Evolutionary conservation across 345 rosid species (phyloP).

Genomic region (Laguncularia racemosa): DNA sequence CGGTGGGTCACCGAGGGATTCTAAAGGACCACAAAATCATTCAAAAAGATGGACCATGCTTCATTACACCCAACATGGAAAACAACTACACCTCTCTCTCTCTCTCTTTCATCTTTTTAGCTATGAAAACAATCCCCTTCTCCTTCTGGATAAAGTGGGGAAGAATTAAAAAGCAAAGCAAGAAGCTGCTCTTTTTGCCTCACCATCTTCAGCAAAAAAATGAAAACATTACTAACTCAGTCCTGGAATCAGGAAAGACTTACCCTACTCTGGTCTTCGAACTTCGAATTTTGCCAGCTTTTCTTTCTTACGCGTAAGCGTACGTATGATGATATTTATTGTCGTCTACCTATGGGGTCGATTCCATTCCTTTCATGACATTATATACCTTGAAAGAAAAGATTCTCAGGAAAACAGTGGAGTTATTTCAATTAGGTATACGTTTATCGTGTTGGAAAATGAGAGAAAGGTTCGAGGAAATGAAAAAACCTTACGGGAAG

Average conservation of each 20-base stretch:
- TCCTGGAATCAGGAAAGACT: background rate
- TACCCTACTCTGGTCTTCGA: no score
- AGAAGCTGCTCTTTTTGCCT: background rate
- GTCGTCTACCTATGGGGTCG: no score
- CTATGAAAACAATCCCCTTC: slow-evolving; percentile 1
- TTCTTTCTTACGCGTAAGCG: no score
- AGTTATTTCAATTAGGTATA: no score
- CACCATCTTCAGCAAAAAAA: background rate
- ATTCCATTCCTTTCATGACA: no score
- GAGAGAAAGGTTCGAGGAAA: no score
- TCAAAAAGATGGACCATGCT: background rate
- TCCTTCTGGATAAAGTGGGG: slow-evolving; percentile 5
- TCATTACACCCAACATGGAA: slow-evolving; percentile 14
- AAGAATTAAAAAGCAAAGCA: background rate
- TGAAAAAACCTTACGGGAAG: no score
- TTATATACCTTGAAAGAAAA: no score
- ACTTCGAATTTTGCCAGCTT: no score
- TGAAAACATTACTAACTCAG: background rate
- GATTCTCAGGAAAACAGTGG: no score
- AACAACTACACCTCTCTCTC: slow-evolving; percentile 4
- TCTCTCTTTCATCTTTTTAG: background rate
- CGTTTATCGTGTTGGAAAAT: no score
- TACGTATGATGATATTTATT: no score
- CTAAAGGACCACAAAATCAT: slow-evolving; percentile 14
- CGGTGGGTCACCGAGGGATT: slow-evolving; percentile 3